Evolutionary conservation across 805 yeast genomes (phyloP).

Genomic region (Metschnikowia santaceciliae): DNA sequence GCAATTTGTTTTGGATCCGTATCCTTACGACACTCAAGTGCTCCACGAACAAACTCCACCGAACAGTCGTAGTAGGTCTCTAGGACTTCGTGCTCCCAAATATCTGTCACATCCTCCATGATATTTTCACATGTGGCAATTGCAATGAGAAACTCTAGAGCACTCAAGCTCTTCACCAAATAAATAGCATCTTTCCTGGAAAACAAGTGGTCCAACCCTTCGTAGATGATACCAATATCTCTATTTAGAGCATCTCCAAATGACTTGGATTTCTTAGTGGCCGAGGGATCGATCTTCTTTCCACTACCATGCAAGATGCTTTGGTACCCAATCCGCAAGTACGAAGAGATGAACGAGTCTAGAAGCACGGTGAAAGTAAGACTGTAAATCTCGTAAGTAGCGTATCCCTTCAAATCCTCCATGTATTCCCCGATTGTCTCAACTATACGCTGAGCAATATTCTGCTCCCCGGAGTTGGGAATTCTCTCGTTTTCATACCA

Average conservation of each 20-base stretch:
- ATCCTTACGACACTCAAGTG: constrained; percentile 52
- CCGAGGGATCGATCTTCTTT: constrained; percentile 37
- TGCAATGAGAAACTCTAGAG: constrained; percentile 38
- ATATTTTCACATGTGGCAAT: constrained; percentile 39
- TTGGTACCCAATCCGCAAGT: constrained; percentile 38
- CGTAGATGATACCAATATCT: constrained; percentile 36
- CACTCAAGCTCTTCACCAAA: constrained; percentile 36
- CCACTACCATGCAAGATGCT: constrained; percentile 40
- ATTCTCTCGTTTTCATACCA: constrained; percentile 53
- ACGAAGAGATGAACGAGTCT: constrained; percentile 36
- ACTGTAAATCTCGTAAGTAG: constrained; percentile 39
- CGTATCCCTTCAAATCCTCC: constrained; percentile 53
- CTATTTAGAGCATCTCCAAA: constrained; percentile 37
- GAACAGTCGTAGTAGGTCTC: constrained; percentile 75
- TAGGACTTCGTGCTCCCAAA: constrained; percentile 58
- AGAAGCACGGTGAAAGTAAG: constrained; percentile 36
- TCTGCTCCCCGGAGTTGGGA: constrained; percentile 29
- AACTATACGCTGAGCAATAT: constrained; percentile 55
- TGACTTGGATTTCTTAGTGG: constrained; percentile 33
- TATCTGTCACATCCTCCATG: constrained; percentile 31
- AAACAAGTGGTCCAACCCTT: constrained; percentile 33
- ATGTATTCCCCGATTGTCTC: constrained; percentile 76
- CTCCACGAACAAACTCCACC: constrained; percentile 59
- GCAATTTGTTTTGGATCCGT: constrained; percentile 30
- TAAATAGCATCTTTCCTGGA: constrained; percentile 39